phyloP scores from a whole-genome alignment of 352 stramenopile genomes.

The Phytophthora europaea region DNA sequence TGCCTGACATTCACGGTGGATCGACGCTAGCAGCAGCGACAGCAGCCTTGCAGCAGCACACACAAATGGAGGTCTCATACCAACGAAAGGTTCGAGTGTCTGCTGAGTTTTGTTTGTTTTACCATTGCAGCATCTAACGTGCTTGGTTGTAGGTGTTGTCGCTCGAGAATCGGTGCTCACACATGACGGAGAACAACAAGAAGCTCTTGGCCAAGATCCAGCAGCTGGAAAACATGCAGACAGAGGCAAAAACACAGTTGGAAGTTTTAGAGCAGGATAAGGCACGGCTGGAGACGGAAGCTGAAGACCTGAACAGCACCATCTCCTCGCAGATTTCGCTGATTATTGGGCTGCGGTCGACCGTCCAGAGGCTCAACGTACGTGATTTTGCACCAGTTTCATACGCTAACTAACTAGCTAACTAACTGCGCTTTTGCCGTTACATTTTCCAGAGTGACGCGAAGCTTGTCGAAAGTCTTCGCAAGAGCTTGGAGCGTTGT shows the following conservation, averaged over 20 bases:
- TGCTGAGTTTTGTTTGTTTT: background rate
- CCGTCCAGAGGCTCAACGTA: conserved; percentile 62
- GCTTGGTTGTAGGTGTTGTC: conserved; percentile 50
- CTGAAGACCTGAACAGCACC: conserved; percentile 58
- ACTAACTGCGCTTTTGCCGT: background rate
- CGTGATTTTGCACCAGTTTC: background rate
- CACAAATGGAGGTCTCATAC: conserved; percentile 73
- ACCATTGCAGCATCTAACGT: background rate
- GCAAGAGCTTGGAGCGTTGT: conserved; percentile 56
- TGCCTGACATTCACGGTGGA: conserved; percentile 56
- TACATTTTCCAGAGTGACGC: conserved; percentile 51
- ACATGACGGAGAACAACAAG: conserved; percentile 78
- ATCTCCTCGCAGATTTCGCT: conserved; percentile 67
- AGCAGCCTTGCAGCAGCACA: conserved; percentile 69
- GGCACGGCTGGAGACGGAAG: conserved; percentile 41
- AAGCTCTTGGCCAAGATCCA: conserved; percentile 74
- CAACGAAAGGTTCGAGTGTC: conserved; percentile 59
- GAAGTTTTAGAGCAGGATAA: conserved; percentile 55
- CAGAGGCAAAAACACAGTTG: conserved; percentile 48
- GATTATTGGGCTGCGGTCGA: conserved; percentile 68
- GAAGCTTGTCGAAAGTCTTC: conserved; percentile 49
- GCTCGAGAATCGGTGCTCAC: conserved; percentile 67
- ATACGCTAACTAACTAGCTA: conserved; percentile 18
- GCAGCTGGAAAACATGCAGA: conserved; percentile 63
- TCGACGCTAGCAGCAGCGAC: conserved; percentile 34